Evolutionary conservation across 805 yeast genomes (phyloP), one percentile per base, ranked within the genome.

Genomic region (Torulaspora franciscae): DNA sequence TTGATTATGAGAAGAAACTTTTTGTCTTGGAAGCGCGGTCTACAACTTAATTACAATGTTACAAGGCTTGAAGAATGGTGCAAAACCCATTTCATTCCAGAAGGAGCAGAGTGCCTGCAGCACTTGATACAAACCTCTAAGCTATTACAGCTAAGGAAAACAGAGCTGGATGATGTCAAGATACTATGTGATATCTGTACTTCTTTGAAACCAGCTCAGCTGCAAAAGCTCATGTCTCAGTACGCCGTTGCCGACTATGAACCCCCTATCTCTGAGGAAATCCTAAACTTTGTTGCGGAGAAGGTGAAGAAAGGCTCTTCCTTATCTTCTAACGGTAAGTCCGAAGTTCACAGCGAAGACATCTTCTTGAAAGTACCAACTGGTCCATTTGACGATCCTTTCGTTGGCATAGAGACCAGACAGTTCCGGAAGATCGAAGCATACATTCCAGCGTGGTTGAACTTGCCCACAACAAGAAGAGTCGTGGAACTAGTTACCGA

Each of bases 61-160:
- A 93, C 99, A 3, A 79, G 98, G 59, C 76, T 93, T 58, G 97
- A 89, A 66, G 99, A 93, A 70, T 93, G 99, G 99, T 91, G 98
- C 68, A 91, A 88, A 70, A 80, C 88, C 6, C 96, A 91, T 65
- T 90, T 85, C 42, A 79, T 93, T 50, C 84, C 85, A 40, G 96
- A 90, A 62, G 95, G 95, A 2, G 78, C 91, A 3, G 79, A 81
- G 30, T 81, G 88, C 60, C 75, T 93, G 62, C 82, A 83, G 50
- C 97, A 90, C 62, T 73, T 93, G 61, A 75, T 89, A 54, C 98
- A 93, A 69, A 91, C 95, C 15, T 90, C 96, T 32, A 93, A 93
- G 70, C 73, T 93, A 48, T 72, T 93, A 60, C 99, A 93, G 69
- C 77, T 93, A 62, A 80, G 95, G 67, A 93, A 93, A 73, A 83